Evolutionary conservation across 73 alveolate genomes (phyloP).

Genomic region (Paramecium bursaria): DNA sequence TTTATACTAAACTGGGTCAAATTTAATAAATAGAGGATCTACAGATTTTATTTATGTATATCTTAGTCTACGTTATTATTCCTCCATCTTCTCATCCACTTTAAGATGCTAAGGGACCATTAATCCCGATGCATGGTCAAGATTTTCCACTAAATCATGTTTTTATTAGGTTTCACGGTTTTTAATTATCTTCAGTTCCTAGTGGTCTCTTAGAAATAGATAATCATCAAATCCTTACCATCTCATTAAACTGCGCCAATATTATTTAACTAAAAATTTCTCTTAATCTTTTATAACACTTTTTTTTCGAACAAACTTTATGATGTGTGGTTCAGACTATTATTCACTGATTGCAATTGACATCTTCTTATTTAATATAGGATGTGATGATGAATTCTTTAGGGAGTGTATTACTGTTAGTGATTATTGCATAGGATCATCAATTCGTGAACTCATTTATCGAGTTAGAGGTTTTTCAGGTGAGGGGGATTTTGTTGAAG

Average conservation of each 20-base stretch:
- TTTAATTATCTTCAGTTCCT: not conserved
- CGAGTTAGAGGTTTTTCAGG: no score
- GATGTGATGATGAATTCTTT: no score
- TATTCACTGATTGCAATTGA: no score
- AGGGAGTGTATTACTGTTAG: no score
- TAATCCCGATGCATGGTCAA: not conserved
- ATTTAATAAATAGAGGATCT: constrained; percentile 29
- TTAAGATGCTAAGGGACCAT: no score
- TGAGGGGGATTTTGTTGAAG: no score
- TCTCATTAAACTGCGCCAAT: constrained; percentile 23
- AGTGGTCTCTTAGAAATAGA: constrained; percentile 8
- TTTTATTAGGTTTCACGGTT: not conserved
- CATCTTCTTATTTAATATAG: no score
- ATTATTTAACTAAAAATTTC: constrained; percentile 1
- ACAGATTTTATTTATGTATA: constrained; percentile 16
- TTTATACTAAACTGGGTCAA: constrained; percentile 17
- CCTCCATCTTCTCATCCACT: constrained; percentile 31
- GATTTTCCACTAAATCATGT: constrained; percentile 13
- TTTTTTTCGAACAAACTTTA: no score
- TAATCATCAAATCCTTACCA: constrained; percentile 61
- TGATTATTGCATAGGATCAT: no score
- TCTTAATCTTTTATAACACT: no score
- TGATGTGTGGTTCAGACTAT: no score
- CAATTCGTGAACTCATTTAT: no score
- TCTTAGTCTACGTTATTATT: not conserved